Base-by-base conservation (phyloP, 2,329 filamentous ascomycete species). In the Talaromyces sp. region DNA sequence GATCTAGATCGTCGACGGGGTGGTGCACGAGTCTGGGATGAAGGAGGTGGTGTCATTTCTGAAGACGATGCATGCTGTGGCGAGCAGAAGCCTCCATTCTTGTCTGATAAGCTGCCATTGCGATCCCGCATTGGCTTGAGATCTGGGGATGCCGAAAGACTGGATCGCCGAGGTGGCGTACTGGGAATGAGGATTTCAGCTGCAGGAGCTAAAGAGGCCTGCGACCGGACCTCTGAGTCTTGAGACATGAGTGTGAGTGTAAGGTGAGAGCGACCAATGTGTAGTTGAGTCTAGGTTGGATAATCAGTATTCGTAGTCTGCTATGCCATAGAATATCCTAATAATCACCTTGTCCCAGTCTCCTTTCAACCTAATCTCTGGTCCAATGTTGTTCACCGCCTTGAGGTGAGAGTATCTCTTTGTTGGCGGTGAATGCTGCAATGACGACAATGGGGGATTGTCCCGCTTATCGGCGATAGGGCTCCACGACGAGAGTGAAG, bases 11-110 rank as follows among this genome's bases (percentile, higher is more conserved):
- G 76, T 69, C 64, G 75, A 64, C 73, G 73, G 62, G 75, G 79
- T 70, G 75, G 79, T 64, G 75, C 71, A 62, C 82, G 80, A 8
- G 84, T 72, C 71, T 89, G 87, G 2, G 85, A 85, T 2, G 87
- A 89, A 10, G 86, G 87, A 27, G 87, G 87, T 13, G 87, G 86
- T 13, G 87, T 89, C 78, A 88, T 85, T 45, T 79, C 75, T 50
- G 75, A 77, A n/a, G 83, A 83, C 22, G 81, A 82, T 54, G 79
- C 75, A 27, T 78, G 77, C 41, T 78, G 79, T 11, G 80, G 80
- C 24, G 81, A 78, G 71, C 78, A 73, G 72, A 74, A 71, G 57
- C 71, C 70, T 59, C 63, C 72, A 59, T 65, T 61, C 62, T 74
- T 73, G 49, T 75, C 72, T 43, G 75, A 75, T 39, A 76, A 8